Percentiles rank a stretch among this genome's conserved stretches.
phyloP scores from a whole-genome alignment of 345 rosid species.

The Arabis hirsuta region DNA sequence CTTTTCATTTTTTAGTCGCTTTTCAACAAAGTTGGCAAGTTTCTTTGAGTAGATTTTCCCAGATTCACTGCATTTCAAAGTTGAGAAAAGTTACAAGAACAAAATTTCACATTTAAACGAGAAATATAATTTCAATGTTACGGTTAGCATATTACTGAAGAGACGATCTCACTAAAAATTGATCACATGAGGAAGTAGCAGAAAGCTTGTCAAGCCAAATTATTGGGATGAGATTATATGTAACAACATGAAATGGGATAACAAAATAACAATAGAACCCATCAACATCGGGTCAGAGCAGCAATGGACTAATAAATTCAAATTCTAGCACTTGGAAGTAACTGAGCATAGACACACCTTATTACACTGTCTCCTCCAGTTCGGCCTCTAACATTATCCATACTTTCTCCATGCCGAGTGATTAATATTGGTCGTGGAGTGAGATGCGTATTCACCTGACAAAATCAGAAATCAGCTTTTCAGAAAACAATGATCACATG shows the following conservation, averaged over 20 bases:
- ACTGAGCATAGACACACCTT: conserved; percentile 56
- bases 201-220: conserved; percentile 19
- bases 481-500: conserved; percentile 14
- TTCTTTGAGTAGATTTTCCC: conserved; percentile 92
- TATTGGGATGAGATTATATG: conserved; percentile 21
- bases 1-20: conserved; percentile 90
- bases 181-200: conserved; percentile 15
- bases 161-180: not conserved
- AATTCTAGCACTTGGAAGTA: conserved; percentile 3
- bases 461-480: conserved; percentile 19
- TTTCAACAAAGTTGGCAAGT: conserved; percentile 88
- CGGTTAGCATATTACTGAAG: conserved; percentile 21
- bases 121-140: not conserved
- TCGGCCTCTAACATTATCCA: conserved; percentile 94
- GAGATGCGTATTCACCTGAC: conserved; percentile 93
- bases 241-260: not conserved
- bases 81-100: conserved; percentile 27
- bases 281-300: conserved; percentile 9
- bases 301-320: conserved; percentile 14
- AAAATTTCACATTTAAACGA: conserved; percentile 12
- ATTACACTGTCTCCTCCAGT: conserved; percentile 90
- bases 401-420: conserved; percentile 99
- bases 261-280: conserved; percentile 5
- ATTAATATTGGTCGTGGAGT: conserved; percentile 98
- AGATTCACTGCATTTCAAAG: conserved; percentile 62